Percentiles rank a stretch among this genome's conserved stretches.
These are phyloP conservation scores for Phaeosphaeria sp. DNA, from an alignment of 2,329 filamentous ascomycete genomes.

Conservation along the genomic window DNA sequence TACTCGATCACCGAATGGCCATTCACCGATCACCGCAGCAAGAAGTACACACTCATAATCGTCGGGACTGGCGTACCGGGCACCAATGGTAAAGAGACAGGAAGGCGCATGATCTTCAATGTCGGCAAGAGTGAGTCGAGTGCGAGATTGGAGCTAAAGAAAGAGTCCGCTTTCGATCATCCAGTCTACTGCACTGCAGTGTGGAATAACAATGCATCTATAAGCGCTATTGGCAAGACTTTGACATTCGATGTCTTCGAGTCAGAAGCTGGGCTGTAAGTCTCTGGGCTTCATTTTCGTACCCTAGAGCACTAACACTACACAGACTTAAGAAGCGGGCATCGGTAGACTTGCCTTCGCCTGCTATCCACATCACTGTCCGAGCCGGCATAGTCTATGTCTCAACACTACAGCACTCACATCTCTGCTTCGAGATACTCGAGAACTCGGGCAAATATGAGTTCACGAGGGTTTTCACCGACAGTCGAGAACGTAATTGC, in stretches of 20 bases:
- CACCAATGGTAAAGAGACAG: conserved; percentile 25
- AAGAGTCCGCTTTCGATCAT: conserved; percentile 38
- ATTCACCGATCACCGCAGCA: conserved; percentile 61
- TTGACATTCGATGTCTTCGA: conserved; percentile 39
- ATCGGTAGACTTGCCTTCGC: conserved; percentile 54
- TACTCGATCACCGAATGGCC: conserved; percentile 70
- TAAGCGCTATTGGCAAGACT: conserved; percentile 35
- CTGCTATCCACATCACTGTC: conserved; percentile 59
- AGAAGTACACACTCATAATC: conserved; percentile 68
- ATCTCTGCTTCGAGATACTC: conserved; percentile 56
- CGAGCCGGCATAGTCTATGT: conserved; percentile 58
- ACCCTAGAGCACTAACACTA: conserved; percentile 4
- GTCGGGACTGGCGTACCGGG: conserved; percentile 56
- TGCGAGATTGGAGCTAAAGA: conserved; percentile 60
- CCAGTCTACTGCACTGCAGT: conserved; percentile 43
- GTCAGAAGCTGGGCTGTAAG: conserved; percentile 27
- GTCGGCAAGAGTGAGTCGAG: conserved; percentile 29
- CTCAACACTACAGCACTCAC: conserved; percentile 62
- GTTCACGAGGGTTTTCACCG: conserved; percentile 37
- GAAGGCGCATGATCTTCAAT: conserved; percentile 40
- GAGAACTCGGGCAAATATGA: conserved; percentile 23
- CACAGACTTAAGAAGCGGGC: conserved; percentile 51
- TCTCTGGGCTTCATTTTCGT: background rate
- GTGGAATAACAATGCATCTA: conserved; percentile 30
- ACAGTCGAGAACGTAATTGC: conserved; percentile 36